phyloP scores from a whole-genome alignment of 1,284 basidiomycete species.

The Trametes versicolor region DNA sequence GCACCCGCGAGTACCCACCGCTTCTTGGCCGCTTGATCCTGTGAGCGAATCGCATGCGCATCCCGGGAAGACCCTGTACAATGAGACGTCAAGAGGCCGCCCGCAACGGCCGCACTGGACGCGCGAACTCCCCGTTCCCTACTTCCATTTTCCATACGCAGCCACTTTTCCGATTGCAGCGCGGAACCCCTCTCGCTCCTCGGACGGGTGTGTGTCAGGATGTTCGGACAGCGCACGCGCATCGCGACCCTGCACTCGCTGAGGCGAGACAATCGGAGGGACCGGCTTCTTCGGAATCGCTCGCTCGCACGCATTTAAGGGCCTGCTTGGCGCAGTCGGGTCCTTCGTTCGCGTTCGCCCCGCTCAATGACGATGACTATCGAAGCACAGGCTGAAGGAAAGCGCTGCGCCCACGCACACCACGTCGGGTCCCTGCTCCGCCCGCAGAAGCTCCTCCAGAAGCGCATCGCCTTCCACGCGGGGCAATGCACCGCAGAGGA shows the following conservation, averaged over 20 bases:
- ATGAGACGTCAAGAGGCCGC: slow-evolving; percentile 7
- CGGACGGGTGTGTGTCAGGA: slow-evolving; percentile 1
- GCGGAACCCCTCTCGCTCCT: slow-evolving; percentile 1
- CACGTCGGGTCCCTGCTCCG: slow-evolving; percentile 59
- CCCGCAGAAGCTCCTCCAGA: slow-evolving; percentile 50
- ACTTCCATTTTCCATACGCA: slow-evolving; percentile 5
- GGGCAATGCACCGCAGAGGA: slow-evolving; percentile 49
- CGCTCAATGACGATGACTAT: slow-evolving; percentile 1
- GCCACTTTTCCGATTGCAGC: slow-evolving; percentile 12
- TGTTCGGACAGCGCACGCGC: background rate
- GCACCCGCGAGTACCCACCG: background rate
- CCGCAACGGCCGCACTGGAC: slow-evolving; percentile 10
- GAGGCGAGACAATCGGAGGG: background rate
- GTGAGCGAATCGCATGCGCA: background rate
- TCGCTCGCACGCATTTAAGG: slow-evolving; percentile 4
- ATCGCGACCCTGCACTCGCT: background rate
- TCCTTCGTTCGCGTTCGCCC: background rate
- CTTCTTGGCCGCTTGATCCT: background rate
- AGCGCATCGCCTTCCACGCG: slow-evolving; percentile 47
- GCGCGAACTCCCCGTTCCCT: background rate
- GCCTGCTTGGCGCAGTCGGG: background rate
- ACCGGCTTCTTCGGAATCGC: background rate
- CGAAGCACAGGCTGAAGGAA: slow-evolving; percentile 22
- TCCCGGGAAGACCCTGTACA: background rate
- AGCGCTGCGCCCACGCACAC: slow-evolving; percentile 50